Base-by-base conservation (phyloP, 2,329 filamentous ascomycete species). In the Diaporthe ampelina region DNA sequence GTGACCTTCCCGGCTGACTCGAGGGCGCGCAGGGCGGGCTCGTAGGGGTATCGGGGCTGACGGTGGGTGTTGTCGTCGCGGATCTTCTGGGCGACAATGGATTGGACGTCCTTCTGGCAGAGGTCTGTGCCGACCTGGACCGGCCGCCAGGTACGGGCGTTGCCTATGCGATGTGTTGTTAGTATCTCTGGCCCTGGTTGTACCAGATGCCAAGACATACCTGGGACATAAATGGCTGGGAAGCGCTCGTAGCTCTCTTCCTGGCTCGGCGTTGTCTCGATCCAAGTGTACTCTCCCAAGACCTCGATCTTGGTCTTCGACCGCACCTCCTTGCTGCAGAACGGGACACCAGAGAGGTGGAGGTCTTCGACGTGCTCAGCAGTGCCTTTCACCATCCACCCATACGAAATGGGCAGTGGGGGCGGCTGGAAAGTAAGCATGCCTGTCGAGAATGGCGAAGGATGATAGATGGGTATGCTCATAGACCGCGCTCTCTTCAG, bases 241-340 rank as follows among this genome's bases (percentile, higher is more conserved):
- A 67, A 75, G 7, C 4, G 40, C 4, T 56, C 43, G 3, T n/a
- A 35, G 9, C 15, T 69, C n/a, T 43, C n/a, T 11, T 73, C n/a
- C 29, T 75, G 73, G 57, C 73, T 69, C 7, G 63, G 61, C 0
- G 73, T 75, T 19, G 63, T 19, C 24, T 71, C 37, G 32, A 75
- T 67, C 74, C 74, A 75, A 3, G 74, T 75, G 67, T 75, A 75
- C 48, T 75, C 74, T 17, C 57, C 58, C 50, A 75, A 29, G 1
- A 75, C 71, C 24, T 73, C 50, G 19, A 73, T 54, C n/a, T 11
- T 29, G 13, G 19, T 58, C 54, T 52, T 59, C 0, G 74, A 75
- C 4, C 26, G 29, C 5, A 73, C 50, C 19, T 32, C n/a, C 3
- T 11, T 59, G 19, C 37, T 19, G 32, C 57, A 58, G 3, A 52